Base-by-base conservation (phyloP, 768 basidiomycete genomes). In the Cubamyces lactineus region DNA sequence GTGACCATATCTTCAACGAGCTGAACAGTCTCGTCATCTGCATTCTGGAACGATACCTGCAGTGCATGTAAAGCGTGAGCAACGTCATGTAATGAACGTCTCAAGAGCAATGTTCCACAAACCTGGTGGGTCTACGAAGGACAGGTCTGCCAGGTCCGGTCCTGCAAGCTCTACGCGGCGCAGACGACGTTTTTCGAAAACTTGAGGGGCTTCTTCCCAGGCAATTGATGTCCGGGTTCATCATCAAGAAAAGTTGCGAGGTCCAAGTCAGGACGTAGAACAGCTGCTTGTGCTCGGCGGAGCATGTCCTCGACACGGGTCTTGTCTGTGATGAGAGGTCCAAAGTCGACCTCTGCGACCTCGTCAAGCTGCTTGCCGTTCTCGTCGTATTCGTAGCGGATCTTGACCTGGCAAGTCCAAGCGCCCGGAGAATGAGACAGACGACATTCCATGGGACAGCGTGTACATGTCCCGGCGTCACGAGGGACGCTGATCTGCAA, bases 1-100 rank as follows among this genome's bases (percentile, higher is more conserved):
- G n/a, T n/a, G n/a, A n/a, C n/a, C n/a, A n/a, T n/a, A n/a, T 76
- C 75, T 58, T 84, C 78, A 39, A 91, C 85, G 4, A 89, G 80
- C 1, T 77, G 76, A 26, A 89, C 46, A 23, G 62, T 28, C 0
- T 57, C 62, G 3, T 26, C 24, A 4, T 56, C 57, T 5, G 46
- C 59, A 21, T 61, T 57, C 30, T 51, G 51, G n/a, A n/a, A 61
- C 58, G 50, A 64, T 57, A 5, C 54, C 57, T 53, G 17, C 78
- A 4, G 65, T 66, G 34, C 76, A 73, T 0, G 52, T 60, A 1
- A 63, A 34, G 34, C 61, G 34, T 46, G 65, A 51, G 30, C 38
- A 39, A n/a, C 38, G 24, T 42, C 48, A 5, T n/a, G 2, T 24
- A 16, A 70, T 47, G 77, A 73, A 2, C 71, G 19, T 8, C 28